Percentiles rank a stretch among this genome's conserved stretches.
Conservation (phyloP, 352 stramenopile species). For the Elongisporangium senticosum region DNA sequence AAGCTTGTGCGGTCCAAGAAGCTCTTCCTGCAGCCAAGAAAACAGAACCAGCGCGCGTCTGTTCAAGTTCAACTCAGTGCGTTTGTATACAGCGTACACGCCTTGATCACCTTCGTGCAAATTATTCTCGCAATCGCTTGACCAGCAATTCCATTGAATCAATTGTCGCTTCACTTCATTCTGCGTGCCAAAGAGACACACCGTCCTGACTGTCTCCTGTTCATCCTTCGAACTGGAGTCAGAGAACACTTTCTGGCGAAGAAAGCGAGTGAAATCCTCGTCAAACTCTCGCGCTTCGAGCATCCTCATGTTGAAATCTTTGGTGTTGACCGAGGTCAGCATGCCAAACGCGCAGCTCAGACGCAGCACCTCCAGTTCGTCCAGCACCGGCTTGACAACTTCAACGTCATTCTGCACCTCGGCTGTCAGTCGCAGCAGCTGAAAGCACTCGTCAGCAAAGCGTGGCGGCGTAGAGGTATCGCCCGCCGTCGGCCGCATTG, state of each 20-base stretch:
- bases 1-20: conserved; percentile 34
- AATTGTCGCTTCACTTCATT: conserved; percentile 38
- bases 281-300: conserved; percentile 53
- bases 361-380: conserved; percentile 63
- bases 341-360: conserved; percentile 51
- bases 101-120: conserved; percentile 38
- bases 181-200: conserved; percentile 62
- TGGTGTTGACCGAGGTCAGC: conserved; percentile 32
- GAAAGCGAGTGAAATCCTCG: conserved; percentile 51
- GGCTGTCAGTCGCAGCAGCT: conserved; percentile 39
- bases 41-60: conserved; percentile 39
- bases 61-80: not conserved
- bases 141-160: conserved; percentile 29
- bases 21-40: conserved; percentile 41
- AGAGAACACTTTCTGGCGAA: conserved; percentile 46
- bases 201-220: conserved; percentile 24
- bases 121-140: conserved; percentile 26
- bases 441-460: conserved; percentile 36
- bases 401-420: conserved; percentile 65
- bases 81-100: conserved; percentile 37
- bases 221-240: not conserved
- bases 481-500: too few species aligned
- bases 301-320: conserved; percentile 54
- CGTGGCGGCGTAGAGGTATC: too few species aligned
- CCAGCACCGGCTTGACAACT: conserved; percentile 61